Percentiles rank a stretch among this genome's conserved stretches.
Evolutionary conservation across 768 basidiomycete species (phyloP).

Genomic region (Rhizopogon vinicolor): DNA sequence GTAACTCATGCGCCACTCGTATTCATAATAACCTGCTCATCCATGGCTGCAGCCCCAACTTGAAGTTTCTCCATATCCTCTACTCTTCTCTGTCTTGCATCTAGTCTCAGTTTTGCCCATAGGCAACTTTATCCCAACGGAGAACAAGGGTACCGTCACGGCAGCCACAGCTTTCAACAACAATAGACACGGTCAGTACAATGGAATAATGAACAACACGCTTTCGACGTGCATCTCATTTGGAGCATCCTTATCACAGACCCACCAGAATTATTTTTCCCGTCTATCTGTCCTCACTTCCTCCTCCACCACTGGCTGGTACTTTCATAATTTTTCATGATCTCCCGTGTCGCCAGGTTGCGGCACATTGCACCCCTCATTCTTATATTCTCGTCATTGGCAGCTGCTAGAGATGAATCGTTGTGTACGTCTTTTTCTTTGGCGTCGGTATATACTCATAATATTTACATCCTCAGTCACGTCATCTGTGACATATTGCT

Average conservation of each 20-base stretch:
- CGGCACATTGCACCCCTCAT: constrained; percentile 48
- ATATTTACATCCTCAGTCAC: constrained; percentile 48
- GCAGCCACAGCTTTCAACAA: constrained; percentile 23
- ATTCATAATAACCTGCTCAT: too few species aligned
- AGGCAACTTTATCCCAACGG: not conserved
- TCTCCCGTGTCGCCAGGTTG: constrained; percentile 71
- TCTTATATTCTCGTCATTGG: constrained; percentile 33
- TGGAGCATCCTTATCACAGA: constrained; percentile 14
- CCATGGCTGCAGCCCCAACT: too few species aligned
- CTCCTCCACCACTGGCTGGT: constrained; percentile 5
- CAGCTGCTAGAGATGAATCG: constrained; percentile 46
- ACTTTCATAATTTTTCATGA: constrained; percentile 42
- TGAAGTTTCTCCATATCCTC: too few species aligned
- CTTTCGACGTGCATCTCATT: constrained; percentile 21
- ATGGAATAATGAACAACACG: constrained; percentile 24
- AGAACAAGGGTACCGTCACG: constrained; percentile 13
- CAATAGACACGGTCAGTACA: constrained; percentile 27
- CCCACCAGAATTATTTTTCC: constrained; percentile 17
- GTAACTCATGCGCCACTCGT: too few species aligned
- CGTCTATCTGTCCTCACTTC: constrained; percentile 20
- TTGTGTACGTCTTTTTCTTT: constrained; percentile 47
- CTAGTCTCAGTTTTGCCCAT: too few species aligned
- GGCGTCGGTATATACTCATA: constrained; percentile 4
- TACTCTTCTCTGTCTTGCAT: too few species aligned
- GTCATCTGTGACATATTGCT: constrained; percentile 84